Evolutionary conservation across 2,329 filamentous ascomycete genomes (phyloP), one percentile per base, ranked within the genome.

Genomic region (Aspergillus sp.): DNA sequence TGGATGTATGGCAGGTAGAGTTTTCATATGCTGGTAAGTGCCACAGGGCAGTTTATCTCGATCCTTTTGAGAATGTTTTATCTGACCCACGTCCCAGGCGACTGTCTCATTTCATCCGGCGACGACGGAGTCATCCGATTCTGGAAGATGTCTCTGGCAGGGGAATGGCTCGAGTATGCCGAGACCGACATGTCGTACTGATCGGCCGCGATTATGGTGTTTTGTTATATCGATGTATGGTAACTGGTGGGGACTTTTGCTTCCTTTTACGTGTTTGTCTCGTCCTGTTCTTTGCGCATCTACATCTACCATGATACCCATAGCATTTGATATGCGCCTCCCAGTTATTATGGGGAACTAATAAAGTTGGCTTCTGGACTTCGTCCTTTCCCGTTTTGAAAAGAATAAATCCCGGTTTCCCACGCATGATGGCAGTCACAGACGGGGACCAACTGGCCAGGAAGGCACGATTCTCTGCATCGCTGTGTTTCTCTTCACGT

Each of bases 1-100:
- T 69, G n/a, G 68, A 71, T 53, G 67, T 70, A 29, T 71, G 69
- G 69, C 67, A 71, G 48, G 66, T 71, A 5, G 64, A 69, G 38
- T 71, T 71, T 46, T 71, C 69, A 3, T 67, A 66, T 49, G 62
- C 69, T 39, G 69, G 68, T 71, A 47, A 56, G 61, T 55, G 26
- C 26, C 9, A 6, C 26, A 1, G 19, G 19, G 19, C 19, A 27
- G 8, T n/a, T 29, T 9, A n/a, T 8, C 8, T 41, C 4, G 36
- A 7, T n/a, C 12, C 7, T 6, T 7, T 27, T 8, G 12, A 27
- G 7, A 28, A 41, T 40, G 42, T 48, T 44, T 48, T 34, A 52
- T 32, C 19, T 19, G 19, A 19, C 19, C 19, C 10, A 35, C 42
- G 34, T 29, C n/a, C 43, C 42, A 71, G 68, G 69, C 41, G 69